These are phyloP conservation scores for Ophiosphaerella korrae DNA, from an alignment of 2,329 filamentous ascomycete species.

Conservation along the genomic window DNA sequence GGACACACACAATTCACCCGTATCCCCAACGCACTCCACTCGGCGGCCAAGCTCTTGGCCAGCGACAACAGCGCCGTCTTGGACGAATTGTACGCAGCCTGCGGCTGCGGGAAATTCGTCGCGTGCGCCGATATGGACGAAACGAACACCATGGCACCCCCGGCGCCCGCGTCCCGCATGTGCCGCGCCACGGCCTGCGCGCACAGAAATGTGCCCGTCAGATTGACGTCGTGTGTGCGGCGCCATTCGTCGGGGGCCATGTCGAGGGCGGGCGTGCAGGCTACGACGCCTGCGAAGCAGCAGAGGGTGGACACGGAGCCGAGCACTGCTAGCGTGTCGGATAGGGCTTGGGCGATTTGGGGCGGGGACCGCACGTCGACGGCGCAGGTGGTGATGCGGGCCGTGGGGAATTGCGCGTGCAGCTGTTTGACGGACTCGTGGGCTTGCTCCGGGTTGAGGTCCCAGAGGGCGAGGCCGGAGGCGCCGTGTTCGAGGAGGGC, in stretches of 20 bases:
- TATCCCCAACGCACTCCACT: constrained; percentile 75
- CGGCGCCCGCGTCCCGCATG: constrained; percentile 46
- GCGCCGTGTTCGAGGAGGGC: constrained; percentile 73
- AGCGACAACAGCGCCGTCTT: constrained; percentile 71
- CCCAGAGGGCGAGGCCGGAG: constrained; percentile 64
- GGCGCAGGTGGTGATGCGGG: constrained; percentile 56
- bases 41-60: constrained; percentile 69
- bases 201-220: constrained; percentile 71
- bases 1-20: constrained; percentile 72
- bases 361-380: constrained; percentile 66
- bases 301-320: constrained; percentile 62
- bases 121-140: constrained; percentile 71
- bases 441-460: constrained; percentile 57
- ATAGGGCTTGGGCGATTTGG: constrained; percentile 49
- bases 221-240: constrained; percentile 71
- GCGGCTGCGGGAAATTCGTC: constrained; percentile 75
- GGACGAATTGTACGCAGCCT: constrained; percentile 72
- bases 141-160: constrained; percentile 69
- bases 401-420: constrained; percentile 57
- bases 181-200: constrained; percentile 66
- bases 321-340: constrained; percentile 49
- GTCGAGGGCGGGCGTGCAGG: constrained; percentile 64
- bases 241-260: constrained; percentile 65
- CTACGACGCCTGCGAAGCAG: constrained; percentile 72
- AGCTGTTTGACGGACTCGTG: constrained; percentile 54